Evolutionary conservation across 164 flowering plant genomes (phyloP), one percentile per base, ranked within the genome.

Genomic region (Annona squamosa): DNA sequence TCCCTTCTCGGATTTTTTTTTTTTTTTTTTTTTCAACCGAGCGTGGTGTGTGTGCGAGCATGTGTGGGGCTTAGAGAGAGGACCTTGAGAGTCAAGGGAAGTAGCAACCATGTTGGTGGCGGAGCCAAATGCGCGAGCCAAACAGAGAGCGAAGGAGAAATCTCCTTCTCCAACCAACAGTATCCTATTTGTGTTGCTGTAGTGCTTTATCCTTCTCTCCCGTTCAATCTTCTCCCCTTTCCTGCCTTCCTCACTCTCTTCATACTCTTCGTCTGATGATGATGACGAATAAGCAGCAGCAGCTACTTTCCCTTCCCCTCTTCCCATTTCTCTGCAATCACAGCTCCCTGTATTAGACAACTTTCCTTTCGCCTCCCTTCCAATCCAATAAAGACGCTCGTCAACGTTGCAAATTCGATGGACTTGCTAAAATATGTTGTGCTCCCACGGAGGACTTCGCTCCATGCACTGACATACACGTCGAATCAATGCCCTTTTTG

Each of bases 131-230:
- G 75, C 77, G 12, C 13, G 46, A 0, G 82, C 84, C 4, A 82
- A 52, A 52, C 75, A 77, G 1, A 45, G 47, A 62, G 82, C 64
- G 42, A 82, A 82, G 1, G 84, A 82, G 71, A 82, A 82, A 46
- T 82, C 84, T 1, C 84, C 84, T 10, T 82, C 82, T 7, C 82
- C 84, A 16, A 79, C 82, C 18, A 82, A 71, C 17, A 79, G 61
- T 4, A 79, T 79, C 72, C 70, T 72, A 2, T 79, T 79, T 10
- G 43, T 61, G 70, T 67, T 76, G 17, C 19, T 45, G 59, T 79
- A 76, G 42, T 79, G 79, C 18, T 62, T 71, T 52, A 78, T 72
- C 71, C 70, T 17, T 46, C 13, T 72, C 67, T 44, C 76, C 18
- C 18, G 37, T 26, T 26, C 37, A 26, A 26, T 18, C 5, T 26